Percentiles rank a stretch among this genome's conserved stretches.
phyloP scores from a whole-genome alignment of 495 filamentous ascomycete genomes.

The Achaetomiella virescens region DNA sequence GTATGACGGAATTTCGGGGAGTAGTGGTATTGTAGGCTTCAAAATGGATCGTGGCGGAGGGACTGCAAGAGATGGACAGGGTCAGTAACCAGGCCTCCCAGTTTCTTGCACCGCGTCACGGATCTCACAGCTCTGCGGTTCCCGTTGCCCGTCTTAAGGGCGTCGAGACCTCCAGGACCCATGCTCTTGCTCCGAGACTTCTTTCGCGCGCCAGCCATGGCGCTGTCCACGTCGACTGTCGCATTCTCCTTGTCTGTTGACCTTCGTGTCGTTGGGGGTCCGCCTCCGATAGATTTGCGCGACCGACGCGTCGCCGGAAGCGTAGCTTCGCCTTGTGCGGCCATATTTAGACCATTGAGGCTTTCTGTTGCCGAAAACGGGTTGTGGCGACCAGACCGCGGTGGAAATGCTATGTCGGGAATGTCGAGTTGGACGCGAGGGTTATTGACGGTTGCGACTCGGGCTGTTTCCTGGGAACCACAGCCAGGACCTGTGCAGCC shows the following conservation, averaged over 20 bases:
- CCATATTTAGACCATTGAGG: slow-evolving; percentile 28
- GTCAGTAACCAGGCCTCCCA: slow-evolving; percentile 12
- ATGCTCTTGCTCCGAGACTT: slow-evolving; percentile 93
- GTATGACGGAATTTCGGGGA: slow-evolving; percentile 54
- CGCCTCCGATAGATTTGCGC: slow-evolving; percentile 73
- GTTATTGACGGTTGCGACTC: background rate
- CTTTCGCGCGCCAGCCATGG: slow-evolving; percentile 46
- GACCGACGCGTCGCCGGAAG: slow-evolving; percentile 53
- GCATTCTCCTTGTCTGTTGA: slow-evolving; percentile 65
- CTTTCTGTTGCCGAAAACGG: slow-evolving; percentile 4
- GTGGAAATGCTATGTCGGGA: background rate
- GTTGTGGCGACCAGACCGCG: background rate
- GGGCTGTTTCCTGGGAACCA: no score
- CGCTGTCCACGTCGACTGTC: slow-evolving; percentile 51
- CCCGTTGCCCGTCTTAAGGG: slow-evolving; percentile 66
- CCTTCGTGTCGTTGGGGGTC: slow-evolving; percentile 47
- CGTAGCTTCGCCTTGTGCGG: slow-evolving; percentile 41
- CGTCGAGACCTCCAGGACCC: slow-evolving; percentile 83
- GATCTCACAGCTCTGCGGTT: slow-evolving; percentile 71
- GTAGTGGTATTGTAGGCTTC: slow-evolving; percentile 68
- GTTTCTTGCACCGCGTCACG: background rate
- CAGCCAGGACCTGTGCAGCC: no score
- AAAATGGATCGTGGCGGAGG: slow-evolving; percentile 70
- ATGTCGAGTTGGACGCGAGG: slow-evolving; percentile 6
- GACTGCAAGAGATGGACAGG: slow-evolving; percentile 40